Conservation (phyloP, 208 protist species). For the Leishmania aethiopica region DNA sequence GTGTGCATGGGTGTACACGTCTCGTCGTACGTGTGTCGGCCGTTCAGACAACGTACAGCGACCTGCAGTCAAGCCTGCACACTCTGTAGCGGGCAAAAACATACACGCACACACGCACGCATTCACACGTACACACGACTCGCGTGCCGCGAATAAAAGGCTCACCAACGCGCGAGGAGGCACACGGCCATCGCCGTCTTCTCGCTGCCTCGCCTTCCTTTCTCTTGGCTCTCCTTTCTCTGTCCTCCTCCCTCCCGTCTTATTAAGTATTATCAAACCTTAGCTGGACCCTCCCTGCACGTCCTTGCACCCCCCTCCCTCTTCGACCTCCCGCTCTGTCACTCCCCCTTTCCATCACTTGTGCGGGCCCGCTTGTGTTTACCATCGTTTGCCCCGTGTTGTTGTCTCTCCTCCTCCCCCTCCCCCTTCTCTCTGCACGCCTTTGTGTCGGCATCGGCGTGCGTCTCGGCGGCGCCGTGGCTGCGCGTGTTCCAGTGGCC, state of each 20-base stretch:
- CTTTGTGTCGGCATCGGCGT: conserved; percentile 1
- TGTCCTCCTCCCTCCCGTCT: background rate
- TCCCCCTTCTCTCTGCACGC: background rate
- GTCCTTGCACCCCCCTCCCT: background rate
- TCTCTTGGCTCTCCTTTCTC: background rate
- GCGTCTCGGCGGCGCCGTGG: background rate
- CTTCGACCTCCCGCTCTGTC: background rate
- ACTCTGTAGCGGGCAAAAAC: background rate
- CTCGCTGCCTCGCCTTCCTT: background rate
- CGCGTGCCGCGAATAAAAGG: background rate
- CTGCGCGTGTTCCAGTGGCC: background rate
- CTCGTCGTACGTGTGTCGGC: background rate
- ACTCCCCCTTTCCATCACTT: background rate
- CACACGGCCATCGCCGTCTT: background rate
- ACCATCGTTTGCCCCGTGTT: background rate
- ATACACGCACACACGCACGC: background rate
- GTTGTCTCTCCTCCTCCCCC: background rate
- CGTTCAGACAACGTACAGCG: background rate
- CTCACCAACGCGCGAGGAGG: background rate
- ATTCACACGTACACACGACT: background rate
- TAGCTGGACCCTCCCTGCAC: background rate
- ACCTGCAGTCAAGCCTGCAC: background rate
- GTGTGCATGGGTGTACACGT: background rate
- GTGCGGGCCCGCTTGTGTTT: background rate
- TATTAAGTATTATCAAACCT: background rate